phyloP scores from a whole-genome alignment of 2,329 filamentous ascomycete species.

The Colletotrichum euphorbiae region DNA sequence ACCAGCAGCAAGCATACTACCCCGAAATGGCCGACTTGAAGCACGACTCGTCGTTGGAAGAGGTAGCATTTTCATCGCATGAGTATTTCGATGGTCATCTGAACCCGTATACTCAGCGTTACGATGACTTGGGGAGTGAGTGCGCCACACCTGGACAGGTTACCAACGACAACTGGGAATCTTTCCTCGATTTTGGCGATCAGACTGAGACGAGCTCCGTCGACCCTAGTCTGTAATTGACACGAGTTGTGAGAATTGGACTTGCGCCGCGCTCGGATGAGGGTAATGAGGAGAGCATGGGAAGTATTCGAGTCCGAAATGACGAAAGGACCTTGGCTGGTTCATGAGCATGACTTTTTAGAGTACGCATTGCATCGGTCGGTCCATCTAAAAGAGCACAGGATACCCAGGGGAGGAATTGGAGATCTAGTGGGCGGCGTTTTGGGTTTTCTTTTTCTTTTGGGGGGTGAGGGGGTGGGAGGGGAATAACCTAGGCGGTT shows the following conservation, averaged over 20 bases:
- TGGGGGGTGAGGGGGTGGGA: too few species aligned
- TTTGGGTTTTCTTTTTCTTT: not conserved
- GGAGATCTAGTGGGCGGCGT: conserved; percentile 15
- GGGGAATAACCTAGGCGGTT: not conserved
- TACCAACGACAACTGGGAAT: conserved; percentile 24
- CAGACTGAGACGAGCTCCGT: conserved; percentile 20
- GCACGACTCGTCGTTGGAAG: conserved; percentile 9
- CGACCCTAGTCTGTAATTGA: conserved; percentile 24
- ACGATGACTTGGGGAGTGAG: conserved; percentile 4
- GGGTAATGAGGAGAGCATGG: conserved; percentile 45
- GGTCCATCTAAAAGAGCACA: conserved; percentile 28
- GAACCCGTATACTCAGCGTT: conserved; percentile 29
- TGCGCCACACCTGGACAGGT: conserved; percentile 13
- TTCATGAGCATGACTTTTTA: conserved; percentile 40
- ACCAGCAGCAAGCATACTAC: conserved; percentile 26
- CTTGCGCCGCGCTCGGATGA: conserved; percentile 1
- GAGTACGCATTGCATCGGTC: conserved; percentile 38
- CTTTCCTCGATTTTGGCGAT: conserved; percentile 41
- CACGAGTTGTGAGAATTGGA: not conserved
- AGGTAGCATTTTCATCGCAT: conserved; percentile 11
- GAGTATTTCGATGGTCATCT: conserved; percentile 30
- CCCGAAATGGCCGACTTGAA: conserved; percentile 27
- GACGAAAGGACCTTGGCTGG: conserved; percentile 25
- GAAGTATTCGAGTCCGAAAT: conserved; percentile 12
- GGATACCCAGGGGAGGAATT: conserved; percentile 28